Percentiles rank a stretch among this genome's conserved stretches.
These are phyloP conservation scores for Amylostereum areolatum DNA, from an alignment of 1,284 basidiomycete genomes.

Conservation along the genomic window DNA sequence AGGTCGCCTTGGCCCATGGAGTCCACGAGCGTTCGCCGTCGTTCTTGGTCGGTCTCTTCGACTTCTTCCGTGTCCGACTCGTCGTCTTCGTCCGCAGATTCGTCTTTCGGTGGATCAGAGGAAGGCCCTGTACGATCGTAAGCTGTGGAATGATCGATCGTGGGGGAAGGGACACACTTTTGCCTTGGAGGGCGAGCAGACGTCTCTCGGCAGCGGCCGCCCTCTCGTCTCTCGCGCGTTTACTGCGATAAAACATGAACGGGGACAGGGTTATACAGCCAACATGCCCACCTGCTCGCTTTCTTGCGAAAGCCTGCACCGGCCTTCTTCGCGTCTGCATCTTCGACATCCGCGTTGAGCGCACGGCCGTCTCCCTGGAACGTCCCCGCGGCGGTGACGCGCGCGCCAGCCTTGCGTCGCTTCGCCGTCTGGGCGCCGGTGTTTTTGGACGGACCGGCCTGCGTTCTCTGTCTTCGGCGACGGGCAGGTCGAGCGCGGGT, in stretches of 20 bases:
- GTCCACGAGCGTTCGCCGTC: conserved; percentile 40
- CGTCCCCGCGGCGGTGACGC: conserved; percentile 52
- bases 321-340: conserved; percentile 31
- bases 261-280: conserved; percentile 7
- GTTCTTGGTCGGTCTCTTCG: conserved; percentile 52
- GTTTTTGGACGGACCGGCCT: conserved; percentile 41
- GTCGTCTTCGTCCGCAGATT: conserved; percentile 8
- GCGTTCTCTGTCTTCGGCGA: conserved; percentile 35
- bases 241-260: conserved; percentile 38
- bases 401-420: conserved; percentile 61
- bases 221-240: conserved; percentile 68
- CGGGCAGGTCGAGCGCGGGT: conserved; percentile 44
- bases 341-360: conserved; percentile 39
- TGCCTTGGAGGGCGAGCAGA: conserved; percentile 36
- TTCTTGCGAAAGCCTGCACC: conserved; percentile 64
- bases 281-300: conserved; percentile 48
- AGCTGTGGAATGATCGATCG: not conserved
- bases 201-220: conserved; percentile 66
- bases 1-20: conserved; percentile 33
- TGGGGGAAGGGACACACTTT: conserved; percentile 17
- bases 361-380: conserved; percentile 53
- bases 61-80: conserved; percentile 22
- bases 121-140: no score
- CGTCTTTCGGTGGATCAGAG: conserved; percentile 15
- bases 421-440: conserved; percentile 57